These are phyloP conservation scores for Globisporangium perplexum DNA, from an alignment of 352 stramenopile genomes.

Conservation along the genomic window DNA sequence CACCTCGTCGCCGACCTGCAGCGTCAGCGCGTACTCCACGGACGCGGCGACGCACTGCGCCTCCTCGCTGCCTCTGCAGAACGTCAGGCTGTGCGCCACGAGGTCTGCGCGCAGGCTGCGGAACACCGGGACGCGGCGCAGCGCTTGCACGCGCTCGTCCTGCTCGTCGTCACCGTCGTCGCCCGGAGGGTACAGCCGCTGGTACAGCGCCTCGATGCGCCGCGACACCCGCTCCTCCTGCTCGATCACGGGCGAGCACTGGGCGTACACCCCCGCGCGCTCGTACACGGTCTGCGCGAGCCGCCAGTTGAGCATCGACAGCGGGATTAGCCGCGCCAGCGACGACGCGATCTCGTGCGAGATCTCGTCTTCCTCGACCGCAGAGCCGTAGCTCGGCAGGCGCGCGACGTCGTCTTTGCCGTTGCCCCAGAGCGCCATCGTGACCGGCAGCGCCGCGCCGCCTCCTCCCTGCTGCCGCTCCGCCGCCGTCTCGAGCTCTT, in stretches of 20 bases:
- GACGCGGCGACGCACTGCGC: constrained; percentile 41
- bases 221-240: constrained; percentile 29
- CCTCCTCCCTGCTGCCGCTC: not conserved
- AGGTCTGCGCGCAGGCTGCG: constrained; percentile 40
- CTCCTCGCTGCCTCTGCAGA: constrained; percentile 15
- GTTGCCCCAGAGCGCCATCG: constrained; percentile 11
- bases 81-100: constrained; percentile 36
- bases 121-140: constrained; percentile 18
- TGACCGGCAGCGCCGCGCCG: constrained; percentile 3
- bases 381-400: constrained; percentile 40
- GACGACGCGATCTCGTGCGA: constrained; percentile 44
- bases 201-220: constrained; percentile 56
- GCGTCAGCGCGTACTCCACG: constrained; percentile 56
- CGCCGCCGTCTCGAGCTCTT: not conserved
- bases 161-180: constrained; percentile 1
- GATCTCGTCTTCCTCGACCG: constrained; percentile 76
- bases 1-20: constrained; percentile 55
- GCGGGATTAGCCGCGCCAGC: constrained; percentile 39
- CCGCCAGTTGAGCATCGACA: constrained; percentile 73
- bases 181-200: constrained; percentile 35
- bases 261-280: constrained; percentile 39
- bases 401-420: constrained; percentile 10
- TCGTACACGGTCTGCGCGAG: constrained; percentile 55
- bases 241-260: constrained; percentile 46
- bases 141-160: constrained; percentile 2